Evolutionary conservation across 2,329 filamentous ascomycete genomes (phyloP).

Genomic region (Pseudogymnoascus sp.): DNA sequence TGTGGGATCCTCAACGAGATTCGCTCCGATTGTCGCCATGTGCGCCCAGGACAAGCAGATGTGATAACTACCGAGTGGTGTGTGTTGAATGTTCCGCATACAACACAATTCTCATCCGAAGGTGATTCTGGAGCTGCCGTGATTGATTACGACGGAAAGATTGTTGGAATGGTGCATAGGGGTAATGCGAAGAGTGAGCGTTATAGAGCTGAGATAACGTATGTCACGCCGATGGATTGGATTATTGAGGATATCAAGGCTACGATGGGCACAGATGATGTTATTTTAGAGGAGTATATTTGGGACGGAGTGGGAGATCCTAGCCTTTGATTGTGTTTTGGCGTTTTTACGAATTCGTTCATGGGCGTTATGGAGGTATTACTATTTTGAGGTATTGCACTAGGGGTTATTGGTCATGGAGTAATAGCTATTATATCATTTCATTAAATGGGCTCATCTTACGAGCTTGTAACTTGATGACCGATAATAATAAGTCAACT

Average conservation of each 20-base stretch:
- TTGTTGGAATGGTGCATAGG: conserved; percentile 9
- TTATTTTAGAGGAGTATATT: not conserved
- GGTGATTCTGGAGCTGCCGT: conserved; percentile 1
- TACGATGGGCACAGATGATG: not conserved
- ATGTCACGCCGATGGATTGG: conserved; percentile 9
- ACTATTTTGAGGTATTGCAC: not conserved
- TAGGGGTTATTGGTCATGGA: not conserved
- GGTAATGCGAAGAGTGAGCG: not conserved
- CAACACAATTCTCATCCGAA: not conserved
- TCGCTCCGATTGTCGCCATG: conserved; percentile 3
- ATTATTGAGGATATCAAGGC: conserved; percentile 1
- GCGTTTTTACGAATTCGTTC: too few relatives aligned
- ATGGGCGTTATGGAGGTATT: not conserved
- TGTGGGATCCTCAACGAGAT: not conserved
- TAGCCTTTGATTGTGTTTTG: not conserved
- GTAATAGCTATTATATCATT: not conserved
- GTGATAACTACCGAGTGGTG: conserved; percentile 2
- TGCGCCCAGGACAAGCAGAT: not conserved
- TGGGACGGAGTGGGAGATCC: not conserved
- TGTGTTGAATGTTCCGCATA: not conserved
- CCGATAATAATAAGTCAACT: not conserved
- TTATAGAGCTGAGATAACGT: not conserved
- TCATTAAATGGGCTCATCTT: not conserved
- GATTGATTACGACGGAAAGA: not conserved
- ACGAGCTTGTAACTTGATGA: not conserved